Base-by-base conservation (phyloP, 441 rosid genomes). In the Corymbia citriodora region DNA sequence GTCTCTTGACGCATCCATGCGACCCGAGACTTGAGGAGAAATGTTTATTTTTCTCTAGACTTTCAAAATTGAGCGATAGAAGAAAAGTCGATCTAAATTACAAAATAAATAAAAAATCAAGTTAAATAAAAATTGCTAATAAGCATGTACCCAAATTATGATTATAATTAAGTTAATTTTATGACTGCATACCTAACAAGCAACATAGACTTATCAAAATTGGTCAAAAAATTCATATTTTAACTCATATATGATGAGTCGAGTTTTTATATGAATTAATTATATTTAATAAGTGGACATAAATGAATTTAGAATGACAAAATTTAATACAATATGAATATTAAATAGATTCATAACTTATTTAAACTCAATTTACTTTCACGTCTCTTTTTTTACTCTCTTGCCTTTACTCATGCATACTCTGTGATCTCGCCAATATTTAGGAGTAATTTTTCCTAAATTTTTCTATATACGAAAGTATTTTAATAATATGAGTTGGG, bases 401-500 rank as follows among this genome's bases (percentile, higher is more conserved):
- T 40, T 40, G 45, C 45, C 23, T 23, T 57, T 29, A 57, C 29
- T 10, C 12, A 21, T 13, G 10, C 63, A 21, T 0, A 23, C 3
- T 59, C 10, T 3, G 7, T 59, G 29, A 27, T 25, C 10, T 19
- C 5, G 8, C 4, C 21, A 18, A 2, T 8, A 0, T 55, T 55
- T 55, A 55, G 19, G 10, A 3, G 25, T 0, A 10, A 10, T 0
- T 8, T 55, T 55, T 59, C 29, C 63, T 59, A 59, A 1, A 23
- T 23, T 25, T 9, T 1, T 23, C 23, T 57, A 57, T 21, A 57
- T 57, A 57, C 10, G 7, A 0, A 57, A 57, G 29, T 57, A 23
- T 57, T 57, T 57, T 6, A 10, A 25, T 1, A 59, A 59, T 2
- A 25, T 10, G 14, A 14, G 0, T 25, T 0, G n/a, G 9, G 2